Conservation (phyloP, 257 asterid genomes). For the Gentiana dahurica region DNA sequence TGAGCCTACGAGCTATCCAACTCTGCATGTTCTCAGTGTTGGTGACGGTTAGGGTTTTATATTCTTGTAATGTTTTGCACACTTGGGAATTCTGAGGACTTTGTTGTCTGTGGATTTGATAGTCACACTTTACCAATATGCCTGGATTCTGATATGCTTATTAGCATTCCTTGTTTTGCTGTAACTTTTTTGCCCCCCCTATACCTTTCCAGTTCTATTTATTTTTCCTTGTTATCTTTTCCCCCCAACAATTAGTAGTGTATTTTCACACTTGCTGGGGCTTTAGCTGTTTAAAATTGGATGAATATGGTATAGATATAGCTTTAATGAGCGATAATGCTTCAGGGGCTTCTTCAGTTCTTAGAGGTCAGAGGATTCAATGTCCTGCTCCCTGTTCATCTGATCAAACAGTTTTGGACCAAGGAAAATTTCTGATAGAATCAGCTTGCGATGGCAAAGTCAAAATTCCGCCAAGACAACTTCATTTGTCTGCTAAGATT, state of each 20-base stretch:
- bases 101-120: not conserved
- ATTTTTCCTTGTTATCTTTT: not conserved
- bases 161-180: not conserved
- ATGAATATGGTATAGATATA: not conserved
- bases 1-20: too few relatives aligned
- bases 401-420: conserved; percentile 7
- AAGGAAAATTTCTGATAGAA: conserved; percentile 17
- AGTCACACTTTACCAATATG: too few relatives aligned
- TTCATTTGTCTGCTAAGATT: conserved; percentile 45
- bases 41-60: too few relatives aligned
- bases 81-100: too few relatives aligned
- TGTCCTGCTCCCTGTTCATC: conserved; percentile 9
- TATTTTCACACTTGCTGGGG: not conserved
- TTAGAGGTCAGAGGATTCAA: not conserved
- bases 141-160: too few relatives aligned
- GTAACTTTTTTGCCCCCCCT: not conserved
- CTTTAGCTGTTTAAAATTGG: not conserved
- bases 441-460: conserved; percentile 11
- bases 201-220: not conserved
- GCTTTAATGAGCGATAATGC: not conserved
- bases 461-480: conserved; percentile 24
- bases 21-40: too few relatives aligned
- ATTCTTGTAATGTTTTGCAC: too few relatives aligned
- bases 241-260: too few relatives aligned
- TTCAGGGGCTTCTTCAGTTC: conserved; percentile 8